These are phyloP conservation scores for Hanseniaspora clermontiae DNA, from an alignment of 805 yeast genomes.

Conservation along the genomic window DNA sequence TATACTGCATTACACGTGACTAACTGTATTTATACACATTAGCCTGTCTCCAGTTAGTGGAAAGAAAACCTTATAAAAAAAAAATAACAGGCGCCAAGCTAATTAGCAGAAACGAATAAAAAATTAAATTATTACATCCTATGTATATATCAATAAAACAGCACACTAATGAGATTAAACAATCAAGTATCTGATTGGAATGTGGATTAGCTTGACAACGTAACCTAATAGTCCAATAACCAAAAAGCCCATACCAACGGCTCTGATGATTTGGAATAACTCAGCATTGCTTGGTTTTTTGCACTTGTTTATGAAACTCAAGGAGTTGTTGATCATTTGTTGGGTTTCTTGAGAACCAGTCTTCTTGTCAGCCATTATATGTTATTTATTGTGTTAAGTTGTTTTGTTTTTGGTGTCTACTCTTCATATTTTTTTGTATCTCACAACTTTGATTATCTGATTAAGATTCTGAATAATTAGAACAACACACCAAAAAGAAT, in stretches of 20 bases:
- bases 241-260: constrained; percentile 91
- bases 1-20: no score
- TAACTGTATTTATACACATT: no score
- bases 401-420: no score
- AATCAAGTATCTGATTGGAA: constrained; percentile 90
- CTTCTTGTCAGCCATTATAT: constrained; percentile 31
- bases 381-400: no score
- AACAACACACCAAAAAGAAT: neutral
- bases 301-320: constrained; percentile 78
- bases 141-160: neutral
- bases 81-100: neutral
- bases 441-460: no score
- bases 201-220: constrained; percentile 84
- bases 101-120: neutral
- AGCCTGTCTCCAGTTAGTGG: no score
- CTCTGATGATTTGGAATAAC: constrained; percentile 76
- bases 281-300: constrained; percentile 86
- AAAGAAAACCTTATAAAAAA: neutral
- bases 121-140: neutral
- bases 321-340: constrained; percentile 84
- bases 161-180: constrained; percentile 38
- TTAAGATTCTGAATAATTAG: neutral
- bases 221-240: constrained; percentile 98
- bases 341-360: constrained; percentile 75
- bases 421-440: no score